Evolutionary conservation across 2,329 filamentous ascomycete species (phyloP), one percentile per base, ranked within the genome.

Genomic region (Aphanoascus verrucosus): DNA sequence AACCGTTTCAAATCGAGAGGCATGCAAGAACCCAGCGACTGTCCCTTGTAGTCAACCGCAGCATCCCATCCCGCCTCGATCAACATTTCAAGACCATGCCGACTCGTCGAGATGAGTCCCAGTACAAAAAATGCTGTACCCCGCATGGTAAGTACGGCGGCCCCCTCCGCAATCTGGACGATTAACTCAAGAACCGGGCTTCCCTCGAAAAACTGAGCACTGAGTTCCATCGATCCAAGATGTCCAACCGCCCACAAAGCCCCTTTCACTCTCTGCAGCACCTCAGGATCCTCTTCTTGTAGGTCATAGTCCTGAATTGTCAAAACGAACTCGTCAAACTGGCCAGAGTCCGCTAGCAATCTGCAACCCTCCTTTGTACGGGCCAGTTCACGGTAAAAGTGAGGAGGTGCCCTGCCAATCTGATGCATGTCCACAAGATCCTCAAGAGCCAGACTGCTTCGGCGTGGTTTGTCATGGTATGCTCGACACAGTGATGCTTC

Each of bases 191-290:
- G 88, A 37, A 97, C 88, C 59, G 96, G 87, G 37, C 83, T 87
- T 53, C 86, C 84, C 69, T 96, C 93, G 2, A 98, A 76, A 67
- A 98, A 98, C 0, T 89, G 89, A 1, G 91, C 91, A 1, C 93
- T 93, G 1, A 96, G 81, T 63, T 97, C 91, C 90, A 98, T 97
- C 0, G 90, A 96, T 0, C 93, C 93, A 37, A 98, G 91, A 62
- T 98, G 98, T 20, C 93, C 93, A 0, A 98, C 89, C 0, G 93
- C 93, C 93, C 93, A 98, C 46, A 98, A 76, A 65, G 89, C 96
- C 6, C 90, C 93, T 68, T 98, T 98, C 59, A 97, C 88, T 66
- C 96, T 97, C 55, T 88, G 82, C 43, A 97, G 83, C 20, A 85
- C 79, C 68, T 98, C 93, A 0, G 79, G 67, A 62, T 98, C 93